phyloP scores from a whole-genome alignment of 2,329 filamentous ascomycete genomes.

The Calycina herbarum region DNA sequence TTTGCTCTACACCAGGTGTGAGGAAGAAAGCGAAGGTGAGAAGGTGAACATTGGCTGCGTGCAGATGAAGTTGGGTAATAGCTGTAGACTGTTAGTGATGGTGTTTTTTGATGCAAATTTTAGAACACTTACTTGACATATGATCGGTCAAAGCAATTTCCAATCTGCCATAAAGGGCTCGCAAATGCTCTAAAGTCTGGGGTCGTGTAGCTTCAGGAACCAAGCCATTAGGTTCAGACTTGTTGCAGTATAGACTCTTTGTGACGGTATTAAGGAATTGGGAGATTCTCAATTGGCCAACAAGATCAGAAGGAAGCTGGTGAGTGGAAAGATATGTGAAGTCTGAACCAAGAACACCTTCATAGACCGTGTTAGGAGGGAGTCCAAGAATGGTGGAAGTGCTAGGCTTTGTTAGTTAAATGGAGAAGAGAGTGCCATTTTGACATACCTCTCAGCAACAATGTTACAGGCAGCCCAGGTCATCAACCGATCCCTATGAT shows the following conservation, averaged over 20 bases:
- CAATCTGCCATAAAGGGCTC: not conserved
- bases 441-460: slow-evolving; percentile 61
- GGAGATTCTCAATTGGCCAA: slow-evolving; percentile 53
- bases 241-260: slow-evolving; percentile 55
- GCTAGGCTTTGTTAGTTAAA: slow-evolving; percentile 36
- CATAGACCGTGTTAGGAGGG: slow-evolving; percentile 61
- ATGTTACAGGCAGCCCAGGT: slow-evolving; percentile 70
- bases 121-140: slow-evolving; percentile 13
- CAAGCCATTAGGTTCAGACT: slow-evolving; percentile 44
- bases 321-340: slow-evolving; percentile 43
- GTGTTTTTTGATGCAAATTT: not conserved
- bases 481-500: slow-evolving; percentile 53
- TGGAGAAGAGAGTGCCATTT: slow-evolving; percentile 7
- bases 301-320: slow-evolving; percentile 51
- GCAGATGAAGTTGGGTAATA: slow-evolving; percentile 22
- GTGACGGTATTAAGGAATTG: slow-evolving; percentile 59
- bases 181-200: not conserved
- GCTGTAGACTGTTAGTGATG: slow-evolving; percentile 16
- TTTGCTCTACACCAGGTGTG: slow-evolving; percentile 39
- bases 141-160: slow-evolving; percentile 7
- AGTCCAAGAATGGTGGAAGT: slow-evolving; percentile 70
- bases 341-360: slow-evolving; percentile 52
- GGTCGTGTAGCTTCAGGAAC: slow-evolving; percentile 45
- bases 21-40: slow-evolving; percentile 29
- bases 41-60: slow-evolving; percentile 26